A percentile compares a stretch with the other conserved stretches of the same genome.
phyloP scores from a whole-genome alignment of 2,329 filamentous ascomycete genomes.

The Plenodomus lindquistii region DNA sequence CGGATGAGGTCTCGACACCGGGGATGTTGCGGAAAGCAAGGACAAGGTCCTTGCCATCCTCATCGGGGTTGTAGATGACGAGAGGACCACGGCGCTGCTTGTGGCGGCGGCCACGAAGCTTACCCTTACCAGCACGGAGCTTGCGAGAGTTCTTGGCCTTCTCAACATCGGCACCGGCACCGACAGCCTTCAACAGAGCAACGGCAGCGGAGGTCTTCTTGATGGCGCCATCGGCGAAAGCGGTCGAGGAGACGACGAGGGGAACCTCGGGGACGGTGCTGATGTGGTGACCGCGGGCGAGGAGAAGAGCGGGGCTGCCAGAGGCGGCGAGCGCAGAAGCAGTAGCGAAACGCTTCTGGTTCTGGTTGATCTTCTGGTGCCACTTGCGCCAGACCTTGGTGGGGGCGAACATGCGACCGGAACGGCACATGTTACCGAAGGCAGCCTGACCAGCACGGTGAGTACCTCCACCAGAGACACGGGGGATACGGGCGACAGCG shows the following conservation, averaged over 20 bases:
- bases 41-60: slow-evolving; percentile 92
- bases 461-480: slow-evolving; percentile 99
- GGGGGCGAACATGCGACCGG: slow-evolving; percentile 99
- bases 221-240: slow-evolving; percentile 78
- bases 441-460: slow-evolving; percentile 99
- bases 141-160: slow-evolving; percentile 98
- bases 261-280: slow-evolving; percentile 92
- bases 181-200: slow-evolving; percentile 84
- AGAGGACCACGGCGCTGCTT: slow-evolving; percentile 97
- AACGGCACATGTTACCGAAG: slow-evolving; percentile 99
- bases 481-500: slow-evolving; percentile 99
- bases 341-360: slow-evolving; percentile 98
- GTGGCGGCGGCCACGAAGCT: slow-evolving; percentile 95
- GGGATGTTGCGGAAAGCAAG: slow-evolving; percentile 98
- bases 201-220: slow-evolving; percentile 88
- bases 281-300: slow-evolving; percentile 97
- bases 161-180: slow-evolving; percentile 85
- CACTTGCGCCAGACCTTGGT: slow-evolving; percentile 99
- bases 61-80: slow-evolving; percentile 94
- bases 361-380: slow-evolving; percentile 99
- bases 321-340: slow-evolving; percentile 97
- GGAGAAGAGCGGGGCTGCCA: slow-evolving; percentile 88
- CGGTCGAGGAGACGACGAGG: slow-evolving; percentile 89
- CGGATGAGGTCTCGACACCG: slow-evolving; percentile 94
- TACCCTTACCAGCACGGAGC: slow-evolving; percentile 97